phyloP scores from a whole-genome alignment of 805 yeast genomes.

The Maudiozyma pseudohumilis region DNA sequence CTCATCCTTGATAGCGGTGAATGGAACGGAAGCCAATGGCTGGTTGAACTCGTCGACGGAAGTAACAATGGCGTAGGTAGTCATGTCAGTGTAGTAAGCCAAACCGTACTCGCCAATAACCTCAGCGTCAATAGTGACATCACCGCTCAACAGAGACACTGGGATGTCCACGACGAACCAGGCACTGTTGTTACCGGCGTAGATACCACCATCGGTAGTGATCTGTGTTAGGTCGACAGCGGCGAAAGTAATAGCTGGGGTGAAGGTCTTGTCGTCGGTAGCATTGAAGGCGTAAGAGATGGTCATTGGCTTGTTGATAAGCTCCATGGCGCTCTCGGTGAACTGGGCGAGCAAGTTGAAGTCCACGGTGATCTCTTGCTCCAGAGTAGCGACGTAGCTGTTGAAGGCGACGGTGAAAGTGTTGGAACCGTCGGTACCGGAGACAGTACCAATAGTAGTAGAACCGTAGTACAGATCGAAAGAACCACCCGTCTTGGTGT shows the following conservation, averaged over 20 bases:
- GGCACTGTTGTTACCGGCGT: slow-evolving; percentile 14
- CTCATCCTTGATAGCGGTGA: slow-evolving; percentile 18
- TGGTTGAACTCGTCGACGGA: slow-evolving; percentile 19
- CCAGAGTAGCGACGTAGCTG: slow-evolving; percentile 1
- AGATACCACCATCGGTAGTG: slow-evolving; percentile 22
- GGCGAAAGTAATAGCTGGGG: slow-evolving; percentile 13
- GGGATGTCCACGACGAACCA: slow-evolving; percentile 27
- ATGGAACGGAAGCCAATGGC: slow-evolving; percentile 17
- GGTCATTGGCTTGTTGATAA: slow-evolving; percentile 12
- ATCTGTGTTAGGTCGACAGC: slow-evolving; percentile 12
- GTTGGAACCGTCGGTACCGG: slow-evolving; percentile 12
- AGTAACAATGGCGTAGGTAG: slow-evolving; percentile 18
- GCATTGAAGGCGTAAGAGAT: slow-evolving; percentile 15
- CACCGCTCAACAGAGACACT: slow-evolving; percentile 10
- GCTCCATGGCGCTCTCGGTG: slow-evolving; percentile 9
- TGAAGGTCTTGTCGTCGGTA: slow-evolving; percentile 14
- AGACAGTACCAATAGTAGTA: slow-evolving; percentile 14
- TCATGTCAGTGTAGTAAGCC: slow-evolving; percentile 13
- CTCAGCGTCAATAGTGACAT: slow-evolving; percentile 15
- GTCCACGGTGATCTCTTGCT: slow-evolving; percentile 11
- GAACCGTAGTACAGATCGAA: slow-evolving; percentile 13
- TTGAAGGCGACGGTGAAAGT: slow-evolving; percentile 14
- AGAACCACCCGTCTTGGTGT: slow-evolving; percentile 13
- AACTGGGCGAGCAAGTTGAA: slow-evolving; percentile 22
- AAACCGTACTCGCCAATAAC: slow-evolving; percentile 10